Percentiles rank a stretch among this genome's conserved stretches.
phyloP scores from a whole-genome alignment of 352 stramenopile genomes.

The Phytophthora parvispora region DNA sequence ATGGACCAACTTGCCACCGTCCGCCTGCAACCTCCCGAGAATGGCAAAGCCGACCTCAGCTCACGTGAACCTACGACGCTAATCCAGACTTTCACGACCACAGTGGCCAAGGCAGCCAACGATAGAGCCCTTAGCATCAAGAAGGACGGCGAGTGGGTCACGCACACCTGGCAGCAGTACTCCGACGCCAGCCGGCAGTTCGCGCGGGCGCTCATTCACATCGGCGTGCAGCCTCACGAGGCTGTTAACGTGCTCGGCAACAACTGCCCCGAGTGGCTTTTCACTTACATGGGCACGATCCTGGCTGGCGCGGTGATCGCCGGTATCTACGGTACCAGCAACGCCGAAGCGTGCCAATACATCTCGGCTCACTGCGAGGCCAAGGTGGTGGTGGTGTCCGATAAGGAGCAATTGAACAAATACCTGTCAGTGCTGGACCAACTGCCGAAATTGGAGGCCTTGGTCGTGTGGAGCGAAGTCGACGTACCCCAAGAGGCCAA shows the following conservation, averaged over 20 bases:
- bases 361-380: slow-evolving; percentile 85
- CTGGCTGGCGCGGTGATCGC: slow-evolving; percentile 81
- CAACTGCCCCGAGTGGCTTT: slow-evolving; percentile 90
- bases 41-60: slow-evolving; percentile 27
- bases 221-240: slow-evolving; percentile 77
- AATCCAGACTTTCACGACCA: slow-evolving; percentile 46
- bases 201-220: slow-evolving; percentile 77
- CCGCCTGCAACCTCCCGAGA: slow-evolving; percentile 10
- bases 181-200: slow-evolving; percentile 73
- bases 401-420: slow-evolving; percentile 75
- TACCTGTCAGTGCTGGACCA: slow-evolving; percentile 72
- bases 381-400: slow-evolving; percentile 83
- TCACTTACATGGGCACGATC: slow-evolving; percentile 84
- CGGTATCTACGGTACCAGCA: slow-evolving; percentile 91
- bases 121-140: slow-evolving; percentile 53
- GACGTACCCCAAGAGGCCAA: slow-evolving; percentile 32
- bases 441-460: slow-evolving; percentile 74
- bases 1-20: slow-evolving; percentile 28
- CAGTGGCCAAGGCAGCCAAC: slow-evolving; percentile 33
- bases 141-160: slow-evolving; percentile 54
- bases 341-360: slow-evolving; percentile 76
- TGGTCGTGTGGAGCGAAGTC: slow-evolving; percentile 77
- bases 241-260: slow-evolving; percentile 86
- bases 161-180: slow-evolving; percentile 82
- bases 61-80: slow-evolving; percentile 48